Conservation (phyloP, 2,329 filamentous ascomycete genomes). For the Sordariomycetes sp. region DNA sequence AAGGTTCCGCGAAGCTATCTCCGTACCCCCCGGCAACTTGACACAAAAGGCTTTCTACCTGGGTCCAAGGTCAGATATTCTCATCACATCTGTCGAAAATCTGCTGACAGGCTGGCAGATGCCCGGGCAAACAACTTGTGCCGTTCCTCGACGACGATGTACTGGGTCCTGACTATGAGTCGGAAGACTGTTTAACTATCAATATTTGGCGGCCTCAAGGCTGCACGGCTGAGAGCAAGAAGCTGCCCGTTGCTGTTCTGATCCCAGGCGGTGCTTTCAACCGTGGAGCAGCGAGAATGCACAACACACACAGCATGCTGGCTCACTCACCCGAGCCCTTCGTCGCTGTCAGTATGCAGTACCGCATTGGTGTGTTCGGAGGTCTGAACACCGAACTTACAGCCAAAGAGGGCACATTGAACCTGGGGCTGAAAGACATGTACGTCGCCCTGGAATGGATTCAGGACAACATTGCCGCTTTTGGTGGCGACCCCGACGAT, state of each 20-base stretch:
- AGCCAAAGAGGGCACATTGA: constrained; percentile 40
- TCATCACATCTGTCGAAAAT: not conserved
- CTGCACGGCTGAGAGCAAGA: constrained; percentile 7
- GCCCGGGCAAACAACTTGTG: constrained; percentile 18
- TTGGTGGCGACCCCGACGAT: constrained; percentile 37
- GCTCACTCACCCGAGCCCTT: constrained; percentile 35
- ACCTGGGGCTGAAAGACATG: constrained; percentile 43
- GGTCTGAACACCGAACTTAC: constrained; percentile 44
- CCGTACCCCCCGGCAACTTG: constrained; percentile 15
- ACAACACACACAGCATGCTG: constrained; percentile 36
- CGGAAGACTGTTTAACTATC: constrained; percentile 16
- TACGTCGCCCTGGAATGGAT: constrained; percentile 38
- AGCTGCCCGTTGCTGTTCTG: constrained; percentile 14
- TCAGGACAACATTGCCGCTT: constrained; percentile 38
- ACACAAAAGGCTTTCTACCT: constrained; percentile 13
- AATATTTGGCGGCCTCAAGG: constrained; percentile 14
- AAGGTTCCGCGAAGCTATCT: constrained; percentile 28
- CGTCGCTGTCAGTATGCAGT: constrained; percentile 36
- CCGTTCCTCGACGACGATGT: constrained; percentile 18
- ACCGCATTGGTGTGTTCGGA: constrained; percentile 46
- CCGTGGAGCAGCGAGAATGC: constrained; percentile 22
- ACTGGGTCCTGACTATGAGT: constrained; percentile 18
- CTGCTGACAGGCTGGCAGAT: constrained; percentile 10
- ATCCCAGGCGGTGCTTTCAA: constrained; percentile 21
- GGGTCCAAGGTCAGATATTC: constrained; percentile 8